Base-by-base conservation (phyloP, 768 basidiomycete species). In the Xerocomus spinulosus region DNA sequence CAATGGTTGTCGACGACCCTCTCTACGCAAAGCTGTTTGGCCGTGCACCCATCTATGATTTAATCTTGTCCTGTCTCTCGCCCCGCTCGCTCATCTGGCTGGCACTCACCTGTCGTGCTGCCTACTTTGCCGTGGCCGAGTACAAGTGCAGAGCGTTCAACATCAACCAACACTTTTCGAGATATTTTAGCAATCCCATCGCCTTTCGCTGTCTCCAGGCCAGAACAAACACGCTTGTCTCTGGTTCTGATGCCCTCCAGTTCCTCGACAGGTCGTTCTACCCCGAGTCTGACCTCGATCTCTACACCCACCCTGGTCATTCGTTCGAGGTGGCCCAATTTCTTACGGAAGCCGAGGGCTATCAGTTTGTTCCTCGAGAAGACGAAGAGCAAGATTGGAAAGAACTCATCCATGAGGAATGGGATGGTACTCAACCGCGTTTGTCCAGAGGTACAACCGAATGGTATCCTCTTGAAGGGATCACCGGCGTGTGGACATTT, bases 191-290 rank as follows among this genome's bases (percentile, higher is more conserved):
- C 4, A 49, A 67, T 20, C 67, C 68, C 5, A n/a, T 60, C n/a
- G 57, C 58, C 4, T 80, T 80, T 48, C 70, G 78, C 14, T 56
- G 52, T 4, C 61, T 78, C 3, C 78, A 77, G 55, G 69, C 67
- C 0, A 54, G 46, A 14, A 77, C 75, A 0, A 72, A 68, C 32
- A 70, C 71, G 0, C 53, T 81, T 20, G 72, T 82, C 17, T 81
- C 80, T 3, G 80, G 80, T 9, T 80, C 79, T 0, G 67, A 63
- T 23, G 79, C 77, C 0, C 68, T 80, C 3, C 79, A 81, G 42
- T 78, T 79, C 52, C 67, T 82, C 34, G 73, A 75, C 41, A 57
- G 77, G 15, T 53, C 64, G 0, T 61, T 62, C 30, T 80, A 78
- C 50, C 62, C 68, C 3, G 68, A 67, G 4, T 69, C 78, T 0